Evolutionary conservation across 331 rosid genomes (phyloP).

Genomic region (Prunus yedoensis): DNA sequence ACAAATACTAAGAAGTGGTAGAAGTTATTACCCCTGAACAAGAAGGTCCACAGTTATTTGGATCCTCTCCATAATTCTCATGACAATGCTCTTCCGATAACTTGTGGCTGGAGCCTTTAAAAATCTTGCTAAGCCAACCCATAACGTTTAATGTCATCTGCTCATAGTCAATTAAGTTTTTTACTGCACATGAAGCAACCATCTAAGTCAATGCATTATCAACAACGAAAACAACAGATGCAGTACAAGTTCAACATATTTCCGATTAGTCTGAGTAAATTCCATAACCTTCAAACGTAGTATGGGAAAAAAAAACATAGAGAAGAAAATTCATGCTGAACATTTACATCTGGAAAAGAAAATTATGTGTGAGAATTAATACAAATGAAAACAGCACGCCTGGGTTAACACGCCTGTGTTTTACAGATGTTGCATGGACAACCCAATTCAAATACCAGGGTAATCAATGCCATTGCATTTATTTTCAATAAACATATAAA

Average conservation of each 20-base stretch:
- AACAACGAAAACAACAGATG: slow-evolving; percentile 14
- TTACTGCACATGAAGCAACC: slow-evolving; percentile 51
- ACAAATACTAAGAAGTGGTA: not conserved
- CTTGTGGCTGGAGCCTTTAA: slow-evolving; percentile 80
- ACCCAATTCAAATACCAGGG: not conserved
- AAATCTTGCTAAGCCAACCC: slow-evolving; percentile 96
- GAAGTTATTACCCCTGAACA: slow-evolving; percentile 62
- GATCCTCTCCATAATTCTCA: slow-evolving; percentile 48
- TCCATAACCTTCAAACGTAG: not conserved
- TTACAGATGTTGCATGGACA: slow-evolving; percentile 10
- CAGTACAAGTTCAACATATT: not conserved
- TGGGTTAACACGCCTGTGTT: not conserved
- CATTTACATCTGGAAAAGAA: not conserved
- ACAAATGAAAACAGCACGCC: not conserved
- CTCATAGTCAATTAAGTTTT: slow-evolving; percentile 42
- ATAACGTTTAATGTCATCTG: slow-evolving; percentile 47
- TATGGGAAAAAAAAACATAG: not conserved
- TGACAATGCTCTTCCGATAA: slow-evolving; percentile 60
- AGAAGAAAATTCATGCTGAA: not conserved
- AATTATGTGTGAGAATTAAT: not conserved
- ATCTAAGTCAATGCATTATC: slow-evolving; percentile 8
- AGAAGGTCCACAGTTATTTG: slow-evolving; percentile 56
- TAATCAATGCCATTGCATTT: slow-evolving; percentile 3
- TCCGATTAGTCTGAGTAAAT: not conserved
- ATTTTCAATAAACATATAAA: not conserved